phyloP scores from a whole-genome alignment of 2,329 filamentous ascomycete genomes.

The Alternaria conjuncta region DNA sequence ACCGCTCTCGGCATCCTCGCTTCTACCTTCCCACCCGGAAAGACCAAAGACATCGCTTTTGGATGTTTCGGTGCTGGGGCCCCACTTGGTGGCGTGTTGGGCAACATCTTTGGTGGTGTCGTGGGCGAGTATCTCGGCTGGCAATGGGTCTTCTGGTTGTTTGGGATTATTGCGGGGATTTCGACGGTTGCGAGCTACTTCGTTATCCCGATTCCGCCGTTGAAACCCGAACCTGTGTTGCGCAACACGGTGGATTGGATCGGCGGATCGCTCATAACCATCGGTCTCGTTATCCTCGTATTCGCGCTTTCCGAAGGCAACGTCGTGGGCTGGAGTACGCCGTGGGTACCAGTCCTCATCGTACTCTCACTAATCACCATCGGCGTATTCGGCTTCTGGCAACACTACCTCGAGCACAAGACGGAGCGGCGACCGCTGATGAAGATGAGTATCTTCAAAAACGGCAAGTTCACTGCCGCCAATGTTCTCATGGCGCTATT shows the following conservation, averaged over 20 bases:
- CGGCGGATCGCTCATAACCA: slow-evolving; percentile 68
- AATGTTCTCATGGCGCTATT: slow-evolving; percentile 71
- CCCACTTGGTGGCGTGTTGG: slow-evolving; percentile 68
- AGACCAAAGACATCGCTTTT: slow-evolving; percentile 74
- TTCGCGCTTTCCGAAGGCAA: slow-evolving; percentile 74
- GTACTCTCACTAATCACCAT: slow-evolving; percentile 65
- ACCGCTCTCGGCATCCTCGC: slow-evolving; percentile 75
- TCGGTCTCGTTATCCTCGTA: slow-evolving; percentile 66
- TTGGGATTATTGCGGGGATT: slow-evolving; percentile 64
- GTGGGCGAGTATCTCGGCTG: slow-evolving; percentile 62
- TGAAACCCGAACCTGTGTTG: slow-evolving; percentile 35
- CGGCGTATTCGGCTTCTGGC: slow-evolving; percentile 65
- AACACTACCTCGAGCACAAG: slow-evolving; percentile 64
- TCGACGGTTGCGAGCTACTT: slow-evolving; percentile 65
- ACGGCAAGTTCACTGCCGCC: slow-evolving; percentile 65
- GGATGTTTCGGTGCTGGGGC: slow-evolving; percentile 61
- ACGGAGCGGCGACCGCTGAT: slow-evolving; percentile 64
- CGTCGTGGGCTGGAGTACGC: slow-evolving; percentile 69
- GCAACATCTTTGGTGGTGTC: slow-evolving; percentile 69
- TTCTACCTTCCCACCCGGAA: slow-evolving; percentile 70
- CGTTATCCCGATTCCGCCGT: slow-evolving; percentile 63
- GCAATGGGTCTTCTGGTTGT: slow-evolving; percentile 58
- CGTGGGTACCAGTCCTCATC: slow-evolving; percentile 68
- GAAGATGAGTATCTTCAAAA: slow-evolving; percentile 69
- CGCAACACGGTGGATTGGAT: slow-evolving; percentile 69